Evolutionary conservation across 1,284 basidiomycete genomes (phyloP).

Genomic region (Fistulinella cinereoalba): DNA sequence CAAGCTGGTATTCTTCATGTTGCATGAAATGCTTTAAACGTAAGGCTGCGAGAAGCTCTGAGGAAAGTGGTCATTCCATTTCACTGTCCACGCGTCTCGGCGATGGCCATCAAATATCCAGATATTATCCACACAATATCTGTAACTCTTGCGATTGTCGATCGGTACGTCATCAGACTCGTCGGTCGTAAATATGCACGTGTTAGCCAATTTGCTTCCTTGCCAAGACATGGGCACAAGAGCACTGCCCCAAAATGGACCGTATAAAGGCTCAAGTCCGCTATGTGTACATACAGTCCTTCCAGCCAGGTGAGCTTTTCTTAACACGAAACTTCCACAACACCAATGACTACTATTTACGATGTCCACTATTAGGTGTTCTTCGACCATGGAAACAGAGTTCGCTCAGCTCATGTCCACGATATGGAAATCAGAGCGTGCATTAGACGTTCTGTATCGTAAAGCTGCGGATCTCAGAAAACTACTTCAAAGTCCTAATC

Average conservation of each 20-base stretch:
- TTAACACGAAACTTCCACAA: background rate
- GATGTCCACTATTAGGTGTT: slow-evolving; percentile 3
- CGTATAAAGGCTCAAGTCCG: slow-evolving; percentile 15
- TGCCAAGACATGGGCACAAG: background rate
- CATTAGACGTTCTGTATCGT: slow-evolving; percentile 20
- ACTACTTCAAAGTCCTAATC: slow-evolving; percentile 4
- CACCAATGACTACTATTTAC: background rate
- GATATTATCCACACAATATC: no score
- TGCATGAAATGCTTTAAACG: no score
- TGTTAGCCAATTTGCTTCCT: background rate
- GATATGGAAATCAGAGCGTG: slow-evolving; percentile 23
- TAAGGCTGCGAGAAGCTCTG: no score
- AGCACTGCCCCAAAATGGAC: slow-evolving; percentile 9
- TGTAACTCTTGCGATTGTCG: background rate
- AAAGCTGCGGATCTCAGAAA: slow-evolving; percentile 14
- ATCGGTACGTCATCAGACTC: background rate
- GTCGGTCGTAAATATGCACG: background rate
- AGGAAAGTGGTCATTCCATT: no score
- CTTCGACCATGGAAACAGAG: slow-evolving; percentile 15
- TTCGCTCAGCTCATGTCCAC: slow-evolving; percentile 15
- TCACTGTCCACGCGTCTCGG: background rate
- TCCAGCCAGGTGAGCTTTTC: slow-evolving; percentile 19
- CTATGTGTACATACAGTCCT: no score
- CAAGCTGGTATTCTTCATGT: no score
- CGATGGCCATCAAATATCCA: no score